A percentile compares a stretch with the other conserved stretches of the same genome.
These are phyloP conservation scores for Cyclostephanos tholiformis DNA, from an alignment of 108 stramenopile species.

Conservation along the genomic window DNA sequence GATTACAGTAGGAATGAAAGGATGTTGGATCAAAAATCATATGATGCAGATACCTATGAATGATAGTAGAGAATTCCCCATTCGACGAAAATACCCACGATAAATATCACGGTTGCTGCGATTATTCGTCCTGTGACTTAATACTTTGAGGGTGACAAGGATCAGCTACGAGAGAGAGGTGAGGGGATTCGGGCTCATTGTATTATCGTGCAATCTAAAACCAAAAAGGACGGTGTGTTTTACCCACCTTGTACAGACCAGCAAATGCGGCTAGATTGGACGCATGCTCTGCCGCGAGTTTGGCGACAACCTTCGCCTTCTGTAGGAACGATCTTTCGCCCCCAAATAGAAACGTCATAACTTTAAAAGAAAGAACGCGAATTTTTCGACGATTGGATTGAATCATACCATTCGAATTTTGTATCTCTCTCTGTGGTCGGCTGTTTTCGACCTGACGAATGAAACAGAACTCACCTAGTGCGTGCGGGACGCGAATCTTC, in stretches of 20 bases:
- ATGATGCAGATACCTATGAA: constrained; percentile 8
- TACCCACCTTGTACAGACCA: constrained; percentile 70
- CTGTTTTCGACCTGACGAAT: background rate
- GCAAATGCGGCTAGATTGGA: constrained; percentile 82
- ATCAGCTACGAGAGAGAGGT: constrained; percentile 13
- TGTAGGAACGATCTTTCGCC: constrained; percentile 53
- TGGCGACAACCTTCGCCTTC: constrained; percentile 56
- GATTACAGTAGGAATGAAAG: background rate
- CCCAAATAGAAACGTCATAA: constrained; percentile 83
- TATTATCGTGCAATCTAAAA: background rate
- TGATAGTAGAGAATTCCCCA: constrained; percentile 3
- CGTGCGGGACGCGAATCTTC: constrained; percentile 85
- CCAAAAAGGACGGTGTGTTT: background rate
- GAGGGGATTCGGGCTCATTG: background rate
- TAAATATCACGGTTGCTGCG: constrained; percentile 12
- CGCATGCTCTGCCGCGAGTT: constrained; percentile 70
- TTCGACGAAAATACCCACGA: constrained; percentile 2
- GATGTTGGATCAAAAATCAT: background rate
- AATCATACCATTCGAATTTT: background rate
- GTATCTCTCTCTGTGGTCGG: background rate
- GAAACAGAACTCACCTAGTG: constrained; percentile 40
- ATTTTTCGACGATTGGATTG: background rate
- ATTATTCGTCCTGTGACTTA: constrained; percentile 28
- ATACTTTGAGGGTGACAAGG: constrained; percentile 58
- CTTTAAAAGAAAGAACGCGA: background rate